Evolutionary conservation across 192 early-diverging fungal species (phyloP).

Genomic region (Linnemannia elongata): DNA sequence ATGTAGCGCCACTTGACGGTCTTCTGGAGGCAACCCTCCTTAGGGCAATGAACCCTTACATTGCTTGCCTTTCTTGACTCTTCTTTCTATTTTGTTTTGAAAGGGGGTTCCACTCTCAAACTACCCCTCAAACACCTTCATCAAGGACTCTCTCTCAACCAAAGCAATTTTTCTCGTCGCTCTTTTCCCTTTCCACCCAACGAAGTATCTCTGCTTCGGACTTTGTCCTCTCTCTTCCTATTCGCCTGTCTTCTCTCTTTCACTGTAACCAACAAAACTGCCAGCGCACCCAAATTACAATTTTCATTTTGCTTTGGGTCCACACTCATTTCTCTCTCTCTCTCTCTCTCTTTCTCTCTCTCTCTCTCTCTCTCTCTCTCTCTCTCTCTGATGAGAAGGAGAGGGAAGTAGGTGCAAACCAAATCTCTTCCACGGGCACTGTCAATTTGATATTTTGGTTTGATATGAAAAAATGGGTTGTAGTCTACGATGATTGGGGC

Average conservation of each 20-base stretch:
- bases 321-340: background rate
- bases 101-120: no score
- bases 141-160: no score
- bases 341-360: background rate
- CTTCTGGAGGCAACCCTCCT: no score
- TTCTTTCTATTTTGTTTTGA: no score
- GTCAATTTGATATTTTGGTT: background rate
- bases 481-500: no score
- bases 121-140: no score
- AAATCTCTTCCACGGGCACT: slow-evolving; percentile 30
- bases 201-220: no score
- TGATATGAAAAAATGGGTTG: background rate
- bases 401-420: slow-evolving; percentile 7
- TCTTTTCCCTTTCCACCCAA: no score
- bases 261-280: background rate
- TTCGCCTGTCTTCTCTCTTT: background rate
- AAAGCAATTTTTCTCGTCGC: no score
- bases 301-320: background rate
- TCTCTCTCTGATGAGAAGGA: background rate
- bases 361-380: background rate
- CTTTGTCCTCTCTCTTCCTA: background rate
- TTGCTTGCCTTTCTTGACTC: no score
- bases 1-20: no score
- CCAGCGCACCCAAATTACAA: background rate
- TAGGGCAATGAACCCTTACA: no score